Evolutionary conservation across 2,329 filamentous ascomycete species (phyloP).

Genomic region (Pseudogymnoascus sp.): DNA sequence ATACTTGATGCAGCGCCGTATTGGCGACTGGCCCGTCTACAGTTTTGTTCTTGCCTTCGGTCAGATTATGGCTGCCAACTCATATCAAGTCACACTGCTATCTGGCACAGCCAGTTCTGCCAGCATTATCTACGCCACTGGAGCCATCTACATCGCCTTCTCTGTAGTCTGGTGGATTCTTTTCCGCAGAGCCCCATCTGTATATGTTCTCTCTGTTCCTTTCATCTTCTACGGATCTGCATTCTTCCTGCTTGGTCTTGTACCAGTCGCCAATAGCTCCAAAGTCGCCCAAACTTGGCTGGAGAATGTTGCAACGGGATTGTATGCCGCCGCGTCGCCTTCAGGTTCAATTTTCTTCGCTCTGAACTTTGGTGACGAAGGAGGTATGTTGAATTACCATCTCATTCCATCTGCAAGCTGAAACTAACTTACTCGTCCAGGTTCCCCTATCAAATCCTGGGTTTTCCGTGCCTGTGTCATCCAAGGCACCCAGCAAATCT

Average conservation of each 20-base stretch:
- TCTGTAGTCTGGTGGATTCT: slow-evolving; percentile 56
- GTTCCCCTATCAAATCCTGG: slow-evolving; percentile 53
- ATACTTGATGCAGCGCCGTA: slow-evolving; percentile 45
- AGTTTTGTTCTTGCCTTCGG: slow-evolving; percentile 50
- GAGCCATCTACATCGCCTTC: slow-evolving; percentile 48
- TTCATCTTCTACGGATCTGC: slow-evolving; percentile 56
- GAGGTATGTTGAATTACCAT: slow-evolving; percentile 29
- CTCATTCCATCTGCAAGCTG: background rate
- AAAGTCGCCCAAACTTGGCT: slow-evolving; percentile 39
- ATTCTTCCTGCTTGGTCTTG: slow-evolving; percentile 55
- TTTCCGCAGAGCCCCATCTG: slow-evolving; percentile 49
- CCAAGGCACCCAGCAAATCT: slow-evolving; percentile 59
- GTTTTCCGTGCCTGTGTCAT: slow-evolving; percentile 59
- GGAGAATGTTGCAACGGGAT: slow-evolving; percentile 51
- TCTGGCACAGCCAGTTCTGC: slow-evolving; percentile 54
- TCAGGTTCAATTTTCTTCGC: slow-evolving; percentile 58
- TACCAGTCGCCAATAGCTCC: slow-evolving; percentile 40
- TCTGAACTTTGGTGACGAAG: slow-evolving; percentile 58
- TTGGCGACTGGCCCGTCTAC: slow-evolving; percentile 59
- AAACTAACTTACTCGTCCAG: background rate
- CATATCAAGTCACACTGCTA: slow-evolving; percentile 60
- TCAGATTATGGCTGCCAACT: slow-evolving; percentile 57
- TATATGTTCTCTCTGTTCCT: slow-evolving; percentile 49
- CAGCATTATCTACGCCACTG: slow-evolving; percentile 51
- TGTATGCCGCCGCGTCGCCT: slow-evolving; percentile 55